A percentile compares a stretch with the other conserved stretches of the same genome.
These are phyloP conservation scores for Ochromonadaceae sp. DNA, from an alignment of 352 stramenopile genomes.

Conservation along the genomic window DNA sequence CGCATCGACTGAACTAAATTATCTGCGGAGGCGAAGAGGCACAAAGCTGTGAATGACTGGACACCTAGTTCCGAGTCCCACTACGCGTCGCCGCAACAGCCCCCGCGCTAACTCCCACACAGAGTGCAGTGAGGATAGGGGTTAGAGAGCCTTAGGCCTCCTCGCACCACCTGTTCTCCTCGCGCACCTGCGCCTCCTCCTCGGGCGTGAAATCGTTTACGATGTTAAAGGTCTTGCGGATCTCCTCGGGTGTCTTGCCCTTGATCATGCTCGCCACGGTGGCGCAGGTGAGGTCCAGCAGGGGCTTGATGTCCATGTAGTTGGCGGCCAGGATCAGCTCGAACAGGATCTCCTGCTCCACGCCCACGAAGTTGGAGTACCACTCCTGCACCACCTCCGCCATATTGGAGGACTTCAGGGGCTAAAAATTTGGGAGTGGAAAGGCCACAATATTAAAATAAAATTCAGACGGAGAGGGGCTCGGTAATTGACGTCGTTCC, in stretches of 20 bases:
- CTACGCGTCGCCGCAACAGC: no score
- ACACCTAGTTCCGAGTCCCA: not conserved
- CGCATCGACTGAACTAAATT: not conserved
- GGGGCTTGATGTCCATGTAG: slow-evolving; percentile 98
- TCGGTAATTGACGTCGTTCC: not conserved
- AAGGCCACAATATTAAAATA: slow-evolving; percentile 18
- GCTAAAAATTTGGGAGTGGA: slow-evolving; percentile 35
- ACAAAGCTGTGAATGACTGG: not conserved
- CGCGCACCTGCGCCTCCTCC: slow-evolving; percentile 94
- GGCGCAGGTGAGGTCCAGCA: slow-evolving; percentile 79
- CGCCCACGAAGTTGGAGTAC: slow-evolving; percentile 97
- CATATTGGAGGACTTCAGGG: slow-evolving; percentile 94
- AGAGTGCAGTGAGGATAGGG: no score
- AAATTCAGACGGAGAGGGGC: not conserved
- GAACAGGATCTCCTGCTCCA: slow-evolving; percentile 97
- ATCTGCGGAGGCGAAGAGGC: not conserved
- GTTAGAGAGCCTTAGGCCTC: slow-evolving; percentile 72
- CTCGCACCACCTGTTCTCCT: slow-evolving; percentile 99
- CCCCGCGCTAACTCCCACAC: no score
- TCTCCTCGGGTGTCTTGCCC: slow-evolving; percentile 97
- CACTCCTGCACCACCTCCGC: slow-evolving; percentile 97
- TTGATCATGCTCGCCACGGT: slow-evolving; percentile 70
- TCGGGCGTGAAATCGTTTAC: slow-evolving; percentile 98
- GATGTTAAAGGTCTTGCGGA: slow-evolving; percentile 99
- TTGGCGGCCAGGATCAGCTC: slow-evolving; percentile 99